A percentile compares a stretch with the other conserved stretches of the same genome.
Conservation (phyloP, 441 rosid genomes). For the Populus hybrid region DNA sequence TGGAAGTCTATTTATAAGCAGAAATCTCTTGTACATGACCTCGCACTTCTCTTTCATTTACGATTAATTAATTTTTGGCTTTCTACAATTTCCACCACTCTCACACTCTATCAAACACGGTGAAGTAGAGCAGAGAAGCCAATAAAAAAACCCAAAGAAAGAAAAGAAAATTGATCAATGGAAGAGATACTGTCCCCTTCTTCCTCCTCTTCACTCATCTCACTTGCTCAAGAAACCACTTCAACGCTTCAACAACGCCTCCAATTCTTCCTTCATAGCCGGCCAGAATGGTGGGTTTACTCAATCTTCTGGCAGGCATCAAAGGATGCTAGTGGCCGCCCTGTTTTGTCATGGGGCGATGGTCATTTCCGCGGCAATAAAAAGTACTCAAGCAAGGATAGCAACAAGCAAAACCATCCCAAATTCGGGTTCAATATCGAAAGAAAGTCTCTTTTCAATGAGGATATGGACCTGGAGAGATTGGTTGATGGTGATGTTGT, state of each 20-base stretch:
- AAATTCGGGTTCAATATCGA: slow-evolving; percentile 20
- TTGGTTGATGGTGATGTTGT: slow-evolving; percentile 21
- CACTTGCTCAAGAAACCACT: slow-evolving; percentile 17
- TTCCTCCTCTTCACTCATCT: slow-evolving; percentile 21
- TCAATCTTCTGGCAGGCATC: slow-evolving; percentile 54
- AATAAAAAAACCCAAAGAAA: neutral
- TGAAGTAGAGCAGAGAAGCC: neutral
- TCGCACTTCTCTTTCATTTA: neutral
- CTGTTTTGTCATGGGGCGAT: slow-evolving; percentile 39
- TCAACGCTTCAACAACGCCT: slow-evolving; percentile 39
- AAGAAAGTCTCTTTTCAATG: slow-evolving; percentile 23
- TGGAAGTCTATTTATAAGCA: neutral
- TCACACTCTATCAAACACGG: neutral
- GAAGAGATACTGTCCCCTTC: slow-evolving; percentile 30
- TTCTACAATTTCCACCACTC: neutral
- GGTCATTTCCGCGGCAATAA: slow-evolving; percentile 37
- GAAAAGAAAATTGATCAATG: slow-evolving; percentile 4
- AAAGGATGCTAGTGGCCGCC: slow-evolving; percentile 30
- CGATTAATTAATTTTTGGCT: neutral
- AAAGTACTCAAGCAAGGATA: slow-evolving; percentile 4
- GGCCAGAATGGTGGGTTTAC: no score
- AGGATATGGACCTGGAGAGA: slow-evolving; percentile 26
- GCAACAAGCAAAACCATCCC: slow-evolving; percentile 5
- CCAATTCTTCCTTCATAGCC: no score
- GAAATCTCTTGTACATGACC: neutral